Evolutionary conservation across 371 early-diverging fungal genomes (phyloP), one percentile per base, ranked within the genome.

Genomic region (Mortierella sp.): DNA sequence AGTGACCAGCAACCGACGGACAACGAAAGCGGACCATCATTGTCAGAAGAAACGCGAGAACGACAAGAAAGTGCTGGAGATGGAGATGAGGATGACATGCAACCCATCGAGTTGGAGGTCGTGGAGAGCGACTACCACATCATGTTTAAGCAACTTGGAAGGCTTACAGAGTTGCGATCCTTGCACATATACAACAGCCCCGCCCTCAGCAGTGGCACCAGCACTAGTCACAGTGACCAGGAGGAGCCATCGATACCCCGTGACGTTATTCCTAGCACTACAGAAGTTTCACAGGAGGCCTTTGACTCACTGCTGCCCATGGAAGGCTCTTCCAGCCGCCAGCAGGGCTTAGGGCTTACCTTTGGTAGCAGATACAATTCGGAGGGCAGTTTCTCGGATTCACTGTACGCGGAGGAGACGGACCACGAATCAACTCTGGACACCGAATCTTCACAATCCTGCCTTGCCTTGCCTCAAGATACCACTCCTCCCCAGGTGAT

Each of bases 111-210:
- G 10, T 48, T 49, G 19, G 63, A 57, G 27, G 66, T 67, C 14
- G 60, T 74, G 34, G 46, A 44, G 29, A 29, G 41, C 17, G 69
- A 74, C 41, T 74, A 68, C 47, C 56, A 60, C 43, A 64, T 68
- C 50, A 61, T 74, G 69, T 74, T 68, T 28, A 59, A 50, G 16
- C 76, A 74, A 29, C 60, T 74, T 43, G 57, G 53, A 43, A 52
- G 52, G 25, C 54, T 74, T 13, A 34, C 39, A 2, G 45, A 48
- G 3, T 41, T 74, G 16, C 55, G 34, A 3, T 63, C 68, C 0
- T 41, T 74, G n/a, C 68, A 68, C 29, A 63, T 74, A 2, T 74
- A 68, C 65, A 74, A 74, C 64, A 74, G 65, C 57, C 64, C 68
- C 0, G 48, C 28, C 10, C 53, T 74, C 41, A 65, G 53, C 27